Conservation (phyloP, 2,329 filamentous ascomycete genomes). For the Chrysosporium keratinophilum region DNA sequence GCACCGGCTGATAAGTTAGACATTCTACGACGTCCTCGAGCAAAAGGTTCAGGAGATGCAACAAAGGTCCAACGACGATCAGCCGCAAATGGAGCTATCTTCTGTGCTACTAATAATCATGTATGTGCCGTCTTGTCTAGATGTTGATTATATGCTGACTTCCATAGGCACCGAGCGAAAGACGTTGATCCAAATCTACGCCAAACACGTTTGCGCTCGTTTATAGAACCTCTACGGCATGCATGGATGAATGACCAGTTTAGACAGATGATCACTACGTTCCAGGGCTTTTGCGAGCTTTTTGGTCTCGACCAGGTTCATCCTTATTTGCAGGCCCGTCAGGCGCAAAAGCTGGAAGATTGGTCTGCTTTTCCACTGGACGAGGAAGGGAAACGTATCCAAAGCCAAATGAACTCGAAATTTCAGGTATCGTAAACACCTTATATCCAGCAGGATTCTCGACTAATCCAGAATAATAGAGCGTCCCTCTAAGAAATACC, state of each 20-base stretch:
- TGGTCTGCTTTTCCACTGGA: constrained; percentile 74
- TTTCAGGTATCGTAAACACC: constrained; percentile 46
- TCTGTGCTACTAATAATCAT: constrained; percentile 92
- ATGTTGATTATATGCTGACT: constrained; percentile 13
- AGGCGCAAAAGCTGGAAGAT: constrained; percentile 65
- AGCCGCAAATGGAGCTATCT: constrained; percentile 72
- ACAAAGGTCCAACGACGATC: constrained; percentile 64
- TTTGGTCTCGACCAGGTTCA: constrained; percentile 72
- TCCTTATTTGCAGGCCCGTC: constrained; percentile 61
- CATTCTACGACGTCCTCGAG: constrained; percentile 80
- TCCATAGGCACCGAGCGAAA: constrained; percentile 61
- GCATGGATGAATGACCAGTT: constrained; percentile 68
- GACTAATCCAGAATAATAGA: constrained; percentile 31
- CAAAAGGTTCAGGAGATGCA: constrained; percentile 67
- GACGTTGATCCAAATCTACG: constrained; percentile 62
- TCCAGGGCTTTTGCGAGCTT: constrained; percentile 66
- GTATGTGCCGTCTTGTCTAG: constrained; percentile 34
- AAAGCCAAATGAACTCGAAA: constrained; percentile 66
- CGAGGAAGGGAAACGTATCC: constrained; percentile 65
- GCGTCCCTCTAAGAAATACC: constrained; percentile 70
- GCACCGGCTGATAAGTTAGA: constrained; percentile 37
- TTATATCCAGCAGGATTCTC: neutral
- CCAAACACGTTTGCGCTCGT: constrained; percentile 60
- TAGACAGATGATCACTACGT: constrained; percentile 58
- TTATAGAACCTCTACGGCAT: constrained; percentile 69